Conservation (phyloP, 108 stramenopile genomes). For the Seminavis robusta region DNA sequence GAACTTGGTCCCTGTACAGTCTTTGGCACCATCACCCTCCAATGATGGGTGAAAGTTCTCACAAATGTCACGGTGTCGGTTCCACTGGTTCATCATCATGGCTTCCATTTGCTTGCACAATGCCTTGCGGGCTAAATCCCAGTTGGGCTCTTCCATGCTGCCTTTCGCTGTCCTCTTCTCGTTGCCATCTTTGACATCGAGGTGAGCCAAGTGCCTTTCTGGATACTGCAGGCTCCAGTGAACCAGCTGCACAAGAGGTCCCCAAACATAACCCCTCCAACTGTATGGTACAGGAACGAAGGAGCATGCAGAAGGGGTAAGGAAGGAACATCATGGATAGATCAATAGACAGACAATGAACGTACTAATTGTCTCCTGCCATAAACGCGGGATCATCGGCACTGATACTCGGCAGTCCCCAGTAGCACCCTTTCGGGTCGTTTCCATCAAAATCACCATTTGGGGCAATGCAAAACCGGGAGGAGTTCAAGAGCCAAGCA, state of each 20-base stretch:
- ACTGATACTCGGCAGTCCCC: slow-evolving; percentile 30
- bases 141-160: too few species aligned
- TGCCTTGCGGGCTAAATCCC: too few species aligned
- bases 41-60: slow-evolving; percentile 27
- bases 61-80: slow-evolving; percentile 14
- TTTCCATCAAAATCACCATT: slow-evolving; percentile 4
- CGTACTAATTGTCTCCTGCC: slow-evolving; percentile 10
- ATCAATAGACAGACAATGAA: too few species aligned
- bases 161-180: too few species aligned
- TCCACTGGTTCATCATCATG: slow-evolving; percentile 24
- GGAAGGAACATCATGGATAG: too few species aligned
- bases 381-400: slow-evolving; percentile 28
- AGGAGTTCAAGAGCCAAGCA: slow-evolving; percentile 19
- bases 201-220: too few species aligned
- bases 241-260: slow-evolving; percentile 18
- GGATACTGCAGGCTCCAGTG: slow-evolving; percentile 24
- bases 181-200: too few species aligned
- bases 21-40: slow-evolving; percentile 6
- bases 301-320: too few species aligned
- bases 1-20: slow-evolving; percentile 22
- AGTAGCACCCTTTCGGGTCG: slow-evolving; percentile 21
- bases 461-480: slow-evolving; percentile 24
- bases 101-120: slow-evolving; percentile 18
- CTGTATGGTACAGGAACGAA: too few species aligned
- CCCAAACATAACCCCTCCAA: slow-evolving; percentile 29